Evolutionary conservation across 176 grass and related monocot species (phyloP).

Genomic region (Areca catechu): DNA sequence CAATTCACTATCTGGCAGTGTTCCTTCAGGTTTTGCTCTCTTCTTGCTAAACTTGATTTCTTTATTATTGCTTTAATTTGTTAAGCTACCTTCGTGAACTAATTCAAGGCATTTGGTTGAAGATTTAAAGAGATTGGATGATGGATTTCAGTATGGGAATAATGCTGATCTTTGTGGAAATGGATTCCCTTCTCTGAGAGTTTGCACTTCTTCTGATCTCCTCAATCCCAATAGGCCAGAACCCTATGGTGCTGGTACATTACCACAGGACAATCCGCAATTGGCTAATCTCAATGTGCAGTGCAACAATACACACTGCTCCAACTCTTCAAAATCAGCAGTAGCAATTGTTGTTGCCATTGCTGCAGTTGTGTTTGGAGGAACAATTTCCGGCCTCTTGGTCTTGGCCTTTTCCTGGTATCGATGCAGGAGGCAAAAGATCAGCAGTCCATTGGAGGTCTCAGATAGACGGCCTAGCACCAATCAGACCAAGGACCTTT

Average conservation of each 20-base stretch:
- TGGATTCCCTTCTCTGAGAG: conserved; percentile 39
- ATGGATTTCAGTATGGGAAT: conserved; percentile 70
- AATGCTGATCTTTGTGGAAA: conserved; percentile 67
- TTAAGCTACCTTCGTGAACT: neutral
- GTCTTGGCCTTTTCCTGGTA: conserved; percentile 50
- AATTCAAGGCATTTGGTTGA: neutral
- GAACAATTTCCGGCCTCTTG: conserved; percentile 33
- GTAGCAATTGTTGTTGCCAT: conserved; percentile 13
- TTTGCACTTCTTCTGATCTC: conserved; percentile 68
- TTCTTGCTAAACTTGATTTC: neutral
- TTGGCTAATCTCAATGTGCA: conserved; percentile 12
- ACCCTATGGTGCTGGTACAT: conserved; percentile 65
- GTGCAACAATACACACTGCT: conserved; percentile 34
- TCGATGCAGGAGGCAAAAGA: conserved; percentile 30
- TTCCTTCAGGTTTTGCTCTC: conserved; percentile 45
- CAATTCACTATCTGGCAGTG: conserved; percentile 85
- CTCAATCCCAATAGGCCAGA: conserved; percentile 53
- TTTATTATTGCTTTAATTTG: neutral
- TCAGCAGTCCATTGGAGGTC: conserved; percentile 1
- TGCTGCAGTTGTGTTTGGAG: conserved; percentile 24
- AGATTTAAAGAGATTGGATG: conserved; percentile 65
- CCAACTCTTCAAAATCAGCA: conserved; percentile 38
- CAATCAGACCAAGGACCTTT: conserved; percentile 27
- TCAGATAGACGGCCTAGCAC: conserved; percentile 12
- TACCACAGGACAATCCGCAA: conserved; percentile 25